Percentiles rank a stretch among this genome's conserved stretches.
These are phyloP conservation scores for Thielaviopsis populi DNA, from an alignment of 2,329 filamentous ascomycete genomes.

Conservation along the genomic window DNA sequence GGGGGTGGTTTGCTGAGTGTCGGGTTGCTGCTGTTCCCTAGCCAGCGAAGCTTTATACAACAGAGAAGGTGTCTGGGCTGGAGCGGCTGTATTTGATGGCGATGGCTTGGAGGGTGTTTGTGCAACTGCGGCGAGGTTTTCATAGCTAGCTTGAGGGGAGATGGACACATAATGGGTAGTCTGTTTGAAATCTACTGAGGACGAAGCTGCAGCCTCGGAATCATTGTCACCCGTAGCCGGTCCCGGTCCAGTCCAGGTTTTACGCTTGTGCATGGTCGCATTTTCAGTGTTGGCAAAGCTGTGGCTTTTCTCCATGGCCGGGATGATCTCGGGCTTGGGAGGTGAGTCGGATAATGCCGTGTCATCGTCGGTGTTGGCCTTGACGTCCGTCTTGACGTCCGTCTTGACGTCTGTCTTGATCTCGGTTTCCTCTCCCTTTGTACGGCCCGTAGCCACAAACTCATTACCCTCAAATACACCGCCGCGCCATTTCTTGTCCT, in stretches of 20 bases:
- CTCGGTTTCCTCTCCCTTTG: not conserved
- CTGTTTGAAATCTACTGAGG: conserved; percentile 6
- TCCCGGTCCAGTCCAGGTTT: not conserved
- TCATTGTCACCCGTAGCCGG: conserved; percentile 14
- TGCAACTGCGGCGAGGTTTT: conserved; percentile 6
- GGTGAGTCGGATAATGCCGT: not conserved
- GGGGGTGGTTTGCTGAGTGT: not conserved
- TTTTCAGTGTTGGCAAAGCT: conserved; percentile 32
- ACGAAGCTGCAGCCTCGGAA: conserved; percentile 16
- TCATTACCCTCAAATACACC: conserved; percentile 59
- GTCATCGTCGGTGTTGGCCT: not conserved
- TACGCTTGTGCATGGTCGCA: conserved; percentile 9
- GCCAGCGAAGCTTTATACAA: not conserved
- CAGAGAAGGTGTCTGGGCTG: not conserved
- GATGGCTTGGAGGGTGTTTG: conserved; percentile 8
- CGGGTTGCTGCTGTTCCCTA: not conserved
- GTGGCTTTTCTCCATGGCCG: conserved; percentile 40
- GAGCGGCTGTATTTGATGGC: not conserved
- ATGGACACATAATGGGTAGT: conserved; percentile 6
- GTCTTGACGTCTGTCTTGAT: not conserved
- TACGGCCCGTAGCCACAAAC: conserved; percentile 23
- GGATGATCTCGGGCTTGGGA: conserved; percentile 6
- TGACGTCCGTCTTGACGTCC: not conserved
- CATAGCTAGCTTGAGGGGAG: conserved; percentile 9
- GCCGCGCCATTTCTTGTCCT: conserved; percentile 63